A percentile compares a stretch with the other conserved stretches of the same genome.
Evolutionary conservation across 2,329 filamentous ascomycete genomes (phyloP).

Genomic region (Periconia macrospinosa): DNA sequence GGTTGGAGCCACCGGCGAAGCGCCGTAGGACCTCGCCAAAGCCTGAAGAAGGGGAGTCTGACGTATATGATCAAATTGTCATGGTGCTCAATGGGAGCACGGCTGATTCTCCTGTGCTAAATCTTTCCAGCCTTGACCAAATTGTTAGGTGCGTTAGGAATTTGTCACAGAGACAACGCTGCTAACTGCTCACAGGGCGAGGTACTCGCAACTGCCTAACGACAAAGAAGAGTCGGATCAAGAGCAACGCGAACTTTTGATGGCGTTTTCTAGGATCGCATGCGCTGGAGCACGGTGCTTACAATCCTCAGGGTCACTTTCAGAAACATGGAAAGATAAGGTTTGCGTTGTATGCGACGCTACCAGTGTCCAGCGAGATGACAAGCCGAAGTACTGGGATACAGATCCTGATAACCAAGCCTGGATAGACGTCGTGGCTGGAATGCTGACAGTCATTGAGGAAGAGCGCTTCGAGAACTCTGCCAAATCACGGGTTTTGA

Average conservation of each 20-base stretch:
- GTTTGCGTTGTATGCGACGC: slow-evolving; percentile 32
- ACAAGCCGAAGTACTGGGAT: slow-evolving; percentile 27
- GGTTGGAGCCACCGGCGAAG: slow-evolving; percentile 31
- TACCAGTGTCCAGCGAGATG: neutral
- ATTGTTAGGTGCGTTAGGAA: slow-evolving; percentile 26
- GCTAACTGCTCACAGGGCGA: slow-evolving; percentile 16
- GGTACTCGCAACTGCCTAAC: slow-evolving; percentile 21
- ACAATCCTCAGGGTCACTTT: neutral
- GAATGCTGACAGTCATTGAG: slow-evolving; percentile 32
- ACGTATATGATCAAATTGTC: slow-evolving; percentile 23
- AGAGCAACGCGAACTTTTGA: slow-evolving; percentile 26
- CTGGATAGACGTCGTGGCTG: slow-evolving; percentile 37
- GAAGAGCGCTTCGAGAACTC: slow-evolving; percentile 33
- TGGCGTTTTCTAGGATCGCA: slow-evolving; percentile 33
- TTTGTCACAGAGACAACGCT: slow-evolving; percentile 9
- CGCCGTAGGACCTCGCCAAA: slow-evolving; percentile 26
- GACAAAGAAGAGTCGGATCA: slow-evolving; percentile 17
- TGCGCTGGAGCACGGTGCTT: slow-evolving; percentile 35
- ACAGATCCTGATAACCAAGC: slow-evolving; percentile 18
- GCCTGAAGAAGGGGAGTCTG: slow-evolving; percentile 12
- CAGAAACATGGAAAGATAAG: slow-evolving; percentile 14
- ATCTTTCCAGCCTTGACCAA: slow-evolving; percentile 25
- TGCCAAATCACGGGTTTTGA: slow-evolving; percentile 30
- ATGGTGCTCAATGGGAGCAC: slow-evolving; percentile 26
- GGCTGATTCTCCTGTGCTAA: slow-evolving; percentile 20